These are phyloP conservation scores for Plectosphaerella sp. DNA, from an alignment of 2,329 filamentous ascomycete species.

Conservation along the genomic window DNA sequence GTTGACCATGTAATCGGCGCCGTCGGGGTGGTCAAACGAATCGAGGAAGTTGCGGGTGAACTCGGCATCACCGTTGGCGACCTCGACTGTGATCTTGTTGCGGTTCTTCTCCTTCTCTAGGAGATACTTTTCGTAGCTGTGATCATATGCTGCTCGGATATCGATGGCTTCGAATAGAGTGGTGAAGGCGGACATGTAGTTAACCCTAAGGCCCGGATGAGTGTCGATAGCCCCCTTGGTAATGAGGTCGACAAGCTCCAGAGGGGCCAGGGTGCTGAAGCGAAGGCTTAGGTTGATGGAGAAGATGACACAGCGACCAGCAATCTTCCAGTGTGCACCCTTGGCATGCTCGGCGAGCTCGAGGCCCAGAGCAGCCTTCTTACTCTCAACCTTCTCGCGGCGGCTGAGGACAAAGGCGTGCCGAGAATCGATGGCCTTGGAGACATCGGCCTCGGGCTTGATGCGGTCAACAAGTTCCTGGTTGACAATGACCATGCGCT, in stretches of 20 bases:
- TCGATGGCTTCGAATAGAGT: conserved; percentile 80
- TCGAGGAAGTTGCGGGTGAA: conserved; percentile 79
- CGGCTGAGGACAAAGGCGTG: conserved; percentile 72
- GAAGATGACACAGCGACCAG: conserved; percentile 82
- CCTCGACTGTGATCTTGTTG: conserved; percentile 70
- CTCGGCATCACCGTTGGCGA: conserved; percentile 67
- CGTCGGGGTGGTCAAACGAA: conserved; percentile 66
- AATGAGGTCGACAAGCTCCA: conserved; percentile 78
- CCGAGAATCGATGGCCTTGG: conserved; percentile 57
- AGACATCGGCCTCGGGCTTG: conserved; percentile 62
- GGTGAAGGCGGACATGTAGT: conserved; percentile 76
- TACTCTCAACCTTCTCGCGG: conserved; percentile 71
- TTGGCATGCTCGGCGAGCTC: conserved; percentile 76
- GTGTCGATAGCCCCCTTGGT: conserved; percentile 81
- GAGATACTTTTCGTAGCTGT: conserved; percentile 84
- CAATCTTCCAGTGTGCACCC: conserved; percentile 93
- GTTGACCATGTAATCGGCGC: conserved; percentile 85
- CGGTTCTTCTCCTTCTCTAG: conserved; percentile 73
- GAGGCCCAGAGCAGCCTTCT: conserved; percentile 74
- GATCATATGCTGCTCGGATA: conserved; percentile 77
- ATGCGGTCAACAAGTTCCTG: conserved; percentile 66
- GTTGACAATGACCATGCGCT: conserved; percentile 80
- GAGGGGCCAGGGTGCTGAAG: conserved; percentile 82
- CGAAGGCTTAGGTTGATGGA: conserved; percentile 85
- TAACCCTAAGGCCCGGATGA: conserved; percentile 77